These are phyloP conservation scores for Colletotrichum chrysophilum DNA, from an alignment of 2,329 filamentous ascomycete species.

Conservation along the genomic window DNA sequence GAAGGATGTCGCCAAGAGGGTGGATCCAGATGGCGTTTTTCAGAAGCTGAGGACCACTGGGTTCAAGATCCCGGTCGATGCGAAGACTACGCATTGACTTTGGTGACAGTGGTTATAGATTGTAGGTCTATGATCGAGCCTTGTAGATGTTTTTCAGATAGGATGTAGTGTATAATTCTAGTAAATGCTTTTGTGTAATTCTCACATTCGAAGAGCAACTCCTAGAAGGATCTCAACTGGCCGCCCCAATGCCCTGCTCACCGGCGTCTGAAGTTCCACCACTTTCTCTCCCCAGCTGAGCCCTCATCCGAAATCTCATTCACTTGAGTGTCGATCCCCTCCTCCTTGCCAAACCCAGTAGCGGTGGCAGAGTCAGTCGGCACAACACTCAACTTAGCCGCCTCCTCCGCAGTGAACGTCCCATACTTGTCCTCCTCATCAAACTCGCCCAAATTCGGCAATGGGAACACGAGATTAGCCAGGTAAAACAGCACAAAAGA, in stretches of 20 bases:
- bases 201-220: background rate
- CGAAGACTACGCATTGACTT: background rate
- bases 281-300: background rate
- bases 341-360: background rate
- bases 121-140: rapidly evolving
- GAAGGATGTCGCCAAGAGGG: constrained; percentile 30
- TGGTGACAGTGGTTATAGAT: rapidly evolving
- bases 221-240: rapidly evolving
- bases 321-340: background rate
- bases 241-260: background rate
- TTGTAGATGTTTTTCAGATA: background rate
- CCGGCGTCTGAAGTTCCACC: background rate
- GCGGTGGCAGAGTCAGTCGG: constrained; percentile 14
- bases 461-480: constrained; percentile 43
- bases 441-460: constrained; percentile 42
- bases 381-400: constrained; percentile 41
- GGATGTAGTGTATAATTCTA: background rate
- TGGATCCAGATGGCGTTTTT: constrained; percentile 38
- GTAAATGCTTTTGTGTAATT: rapidly evolving
- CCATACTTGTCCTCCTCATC: constrained; percentile 49
- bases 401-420: constrained; percentile 48
- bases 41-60: constrained; percentile 35
- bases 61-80: constrained; percentile 28
- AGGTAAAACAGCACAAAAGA: constrained; percentile 21
- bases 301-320: background rate